phyloP scores from a whole-genome alignment of 306 rosid genomes.

The Glycine tomentella region DNA sequence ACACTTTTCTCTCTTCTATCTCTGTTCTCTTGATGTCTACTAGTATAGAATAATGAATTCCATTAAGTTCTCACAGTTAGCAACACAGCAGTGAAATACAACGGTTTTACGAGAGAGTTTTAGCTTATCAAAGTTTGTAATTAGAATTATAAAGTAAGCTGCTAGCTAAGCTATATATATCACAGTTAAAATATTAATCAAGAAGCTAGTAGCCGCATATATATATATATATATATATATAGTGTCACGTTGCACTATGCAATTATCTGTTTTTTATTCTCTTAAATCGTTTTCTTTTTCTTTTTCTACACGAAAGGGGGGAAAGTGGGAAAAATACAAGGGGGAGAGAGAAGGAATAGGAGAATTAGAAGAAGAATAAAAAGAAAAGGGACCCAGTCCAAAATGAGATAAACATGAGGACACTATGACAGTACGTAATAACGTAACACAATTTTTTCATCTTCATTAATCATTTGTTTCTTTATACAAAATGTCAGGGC shows the following conservation, averaged over 20 bases:
- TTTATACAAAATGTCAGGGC: slow-evolving; percentile 59
- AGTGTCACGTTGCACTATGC: no score
- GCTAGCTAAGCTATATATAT: not conserved
- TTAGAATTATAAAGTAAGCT: not conserved
- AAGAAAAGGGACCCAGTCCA: not conserved
- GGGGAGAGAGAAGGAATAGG: not conserved
- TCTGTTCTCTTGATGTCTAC: not conserved
- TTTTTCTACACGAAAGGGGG: not conserved
- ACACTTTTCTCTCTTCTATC: not conserved
- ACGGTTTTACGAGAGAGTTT: not conserved
- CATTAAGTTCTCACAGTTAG: not conserved
- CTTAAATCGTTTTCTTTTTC: not conserved
- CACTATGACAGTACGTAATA: slow-evolving; percentile 14
- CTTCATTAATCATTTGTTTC: not conserved
- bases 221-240: not conserved
- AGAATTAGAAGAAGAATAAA: slow-evolving; percentile 14
- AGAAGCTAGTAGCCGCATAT: not conserved
- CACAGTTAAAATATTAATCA: not conserved
- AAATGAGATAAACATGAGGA: not conserved
- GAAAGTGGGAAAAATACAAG: not conserved
- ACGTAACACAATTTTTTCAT: not conserved
- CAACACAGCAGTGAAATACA: not conserved
- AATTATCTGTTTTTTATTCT: no score
- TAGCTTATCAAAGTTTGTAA: not conserved
- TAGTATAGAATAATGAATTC: not conserved